Base-by-base conservation (phyloP, 371 early-diverging fungal genomes). In the Mucor ambiguus region DNA sequence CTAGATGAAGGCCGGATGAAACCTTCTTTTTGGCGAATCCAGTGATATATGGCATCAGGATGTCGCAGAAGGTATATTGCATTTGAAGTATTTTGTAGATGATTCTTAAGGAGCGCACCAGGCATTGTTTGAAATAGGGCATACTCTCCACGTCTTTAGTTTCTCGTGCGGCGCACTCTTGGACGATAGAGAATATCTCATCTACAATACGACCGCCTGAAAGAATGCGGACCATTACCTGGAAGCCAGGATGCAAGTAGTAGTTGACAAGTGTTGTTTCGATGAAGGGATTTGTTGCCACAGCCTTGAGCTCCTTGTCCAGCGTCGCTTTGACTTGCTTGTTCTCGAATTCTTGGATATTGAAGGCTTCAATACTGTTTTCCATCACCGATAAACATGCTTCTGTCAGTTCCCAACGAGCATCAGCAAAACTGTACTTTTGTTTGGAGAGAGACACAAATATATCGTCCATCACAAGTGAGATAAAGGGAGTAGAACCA, bases 171-270 rank as follows among this genome's bases (percentile, higher is more conserved):
- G 89, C 87, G 9, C 87, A 89, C 12, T 81, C 77, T n/a, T 76
- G 71, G 26, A 93, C 69, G 11, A 94, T 76, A 26, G 83, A 74
- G 73, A 94, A 87, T 10, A 97, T 61, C 46, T 87, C 84, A 12
- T 84, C 78, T 18, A 91, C 73, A 7, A 95, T 79, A 44, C 85
- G 81, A 18, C 92, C 86, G 14, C 94, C 95, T 4, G 90, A 87
- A 20, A 98, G 75, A n/a, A 96, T 68, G 20, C 92, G 86, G 26
- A 85, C 81, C 52, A 91, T 68, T 4, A 98, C 82, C 63, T 94
- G 91, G 67, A 94, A 97, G 2, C 95, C 97, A 4, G 96, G 96
- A 48, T 96, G 96, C 7, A 78, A 70, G 12, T 85, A 41, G 41
- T 70, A 77, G 0, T 29, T 30, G 6, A 70, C 60, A 18, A 81